A percentile compares a stretch with the other conserved stretches of the same genome.
Conservation (phyloP, 208 protist species). For the Acanthamoeba castellanii region DNA sequence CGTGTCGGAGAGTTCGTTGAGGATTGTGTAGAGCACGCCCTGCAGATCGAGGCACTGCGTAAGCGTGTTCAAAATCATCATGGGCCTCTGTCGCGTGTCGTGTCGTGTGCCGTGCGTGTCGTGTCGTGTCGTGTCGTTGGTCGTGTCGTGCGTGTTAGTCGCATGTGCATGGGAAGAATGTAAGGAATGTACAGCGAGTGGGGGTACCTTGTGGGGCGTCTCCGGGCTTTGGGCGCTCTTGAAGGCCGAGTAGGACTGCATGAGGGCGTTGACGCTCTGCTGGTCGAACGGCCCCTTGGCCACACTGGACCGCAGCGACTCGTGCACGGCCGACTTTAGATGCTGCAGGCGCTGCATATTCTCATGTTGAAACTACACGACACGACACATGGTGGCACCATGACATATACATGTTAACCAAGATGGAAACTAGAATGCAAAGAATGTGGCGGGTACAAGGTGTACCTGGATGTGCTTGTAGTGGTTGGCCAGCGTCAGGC, state of each 20-base stretch:
- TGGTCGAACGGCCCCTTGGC: background rate
- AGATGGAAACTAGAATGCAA: background rate
- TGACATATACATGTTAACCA: too few relatives aligned
- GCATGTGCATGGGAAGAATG: background rate
- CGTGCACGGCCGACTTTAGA: background rate
- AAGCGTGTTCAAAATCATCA: constrained; percentile 56
- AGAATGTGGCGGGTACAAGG: background rate
- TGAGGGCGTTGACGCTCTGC: background rate
- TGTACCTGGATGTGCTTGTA: constrained; percentile 33
- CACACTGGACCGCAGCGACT: background rate
- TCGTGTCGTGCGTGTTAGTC: background rate
- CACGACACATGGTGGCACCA: background rate
- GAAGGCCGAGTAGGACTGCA: constrained; percentile 45
- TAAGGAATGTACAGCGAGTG: background rate
- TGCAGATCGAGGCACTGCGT: constrained; percentile 54
- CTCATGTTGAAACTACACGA: constrained; percentile 1
- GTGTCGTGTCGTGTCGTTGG: background rate
- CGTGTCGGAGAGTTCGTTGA: constrained; percentile 51
- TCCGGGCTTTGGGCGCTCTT: background rate
- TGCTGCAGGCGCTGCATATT: constrained; percentile 17
- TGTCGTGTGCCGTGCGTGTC: background rate
- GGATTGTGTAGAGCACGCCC: constrained; percentile 39
- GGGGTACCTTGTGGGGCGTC: background rate
- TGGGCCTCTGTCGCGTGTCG: constrained; percentile 5
- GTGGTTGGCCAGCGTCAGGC: constrained; percentile 23